Conservation (phyloP, 176 grass and related monocot species). For the Carex littledalei region DNA sequence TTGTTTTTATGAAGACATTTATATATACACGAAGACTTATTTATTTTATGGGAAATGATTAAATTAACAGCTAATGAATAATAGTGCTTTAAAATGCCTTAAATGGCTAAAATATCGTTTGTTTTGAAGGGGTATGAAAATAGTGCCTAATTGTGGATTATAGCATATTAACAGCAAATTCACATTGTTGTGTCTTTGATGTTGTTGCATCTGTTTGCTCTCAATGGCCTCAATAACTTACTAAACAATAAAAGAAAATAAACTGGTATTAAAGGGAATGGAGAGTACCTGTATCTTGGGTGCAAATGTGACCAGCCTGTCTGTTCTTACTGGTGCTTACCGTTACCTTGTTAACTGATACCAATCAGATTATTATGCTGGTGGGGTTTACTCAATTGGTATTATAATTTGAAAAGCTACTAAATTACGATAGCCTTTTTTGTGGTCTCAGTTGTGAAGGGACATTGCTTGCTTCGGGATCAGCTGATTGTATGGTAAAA, state of each 20-base stretch:
- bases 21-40: too few species aligned
- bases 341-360: neutral
- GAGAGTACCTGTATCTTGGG: neutral
- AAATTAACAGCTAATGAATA: too few species aligned
- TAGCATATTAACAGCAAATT: neutral
- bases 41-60: too few species aligned
- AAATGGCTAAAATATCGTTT: neutral
- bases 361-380: neutral
- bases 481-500: slow-evolving; percentile 87
- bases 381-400: neutral
- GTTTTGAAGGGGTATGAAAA: neutral
- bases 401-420: neutral
- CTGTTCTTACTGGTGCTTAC: neutral
- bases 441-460: slow-evolving; percentile 67
- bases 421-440: neutral
- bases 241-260: neutral
- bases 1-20: neutral
- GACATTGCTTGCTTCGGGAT: slow-evolving; percentile 89
- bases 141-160: neutral
- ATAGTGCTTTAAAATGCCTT: too few species aligned
- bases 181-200: neutral
- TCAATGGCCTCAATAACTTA: neutral
- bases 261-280: neutral
- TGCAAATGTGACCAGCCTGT: neutral
- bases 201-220: neutral